A percentile compares a stretch with the other conserved stretches of the same genome.
Conservation (phyloP, 306 rosid species). For the Rosa multiflora region DNA sequence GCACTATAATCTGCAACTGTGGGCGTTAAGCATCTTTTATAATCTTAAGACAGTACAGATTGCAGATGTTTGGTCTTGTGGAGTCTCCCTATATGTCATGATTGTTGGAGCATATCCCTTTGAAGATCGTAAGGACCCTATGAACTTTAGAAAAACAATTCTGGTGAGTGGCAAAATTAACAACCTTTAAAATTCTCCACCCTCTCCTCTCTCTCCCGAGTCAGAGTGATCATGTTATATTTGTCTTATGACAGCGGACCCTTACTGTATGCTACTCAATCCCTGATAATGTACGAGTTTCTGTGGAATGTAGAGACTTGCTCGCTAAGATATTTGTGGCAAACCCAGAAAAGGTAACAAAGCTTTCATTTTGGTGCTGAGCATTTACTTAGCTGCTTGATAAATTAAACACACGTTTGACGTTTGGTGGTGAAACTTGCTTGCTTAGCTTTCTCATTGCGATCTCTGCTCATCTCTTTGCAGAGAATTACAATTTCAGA, state of each 20-base stretch:
- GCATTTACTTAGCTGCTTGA: neutral
- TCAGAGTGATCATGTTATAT: conserved; percentile 4
- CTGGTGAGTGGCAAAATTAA: conserved; percentile 42
- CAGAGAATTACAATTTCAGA: conserved; percentile 82
- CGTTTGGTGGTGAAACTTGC: neutral
- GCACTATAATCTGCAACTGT: neutral
- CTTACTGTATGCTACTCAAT: conserved; percentile 61
- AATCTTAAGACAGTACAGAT: conserved; percentile 38
- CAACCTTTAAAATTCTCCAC: neutral
- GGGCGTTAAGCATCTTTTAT: neutral
- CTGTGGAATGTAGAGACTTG: conserved; percentile 66
- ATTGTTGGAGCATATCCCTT: conserved; percentile 81
- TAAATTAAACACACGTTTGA: neutral
- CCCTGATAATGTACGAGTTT: conserved; percentile 62
- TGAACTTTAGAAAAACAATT: conserved; percentile 61
- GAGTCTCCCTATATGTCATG: conserved; percentile 87
- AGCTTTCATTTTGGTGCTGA: conserved; percentile 1
- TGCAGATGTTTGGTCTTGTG: conserved; percentile 97
- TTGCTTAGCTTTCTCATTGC: neutral
- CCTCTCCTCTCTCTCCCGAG: conserved; percentile 5
- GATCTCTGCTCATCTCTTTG: conserved; percentile 6
- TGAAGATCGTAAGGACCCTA: conserved; percentile 74
- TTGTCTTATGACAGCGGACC: conserved; percentile 56
- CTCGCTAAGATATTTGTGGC: conserved; percentile 72
- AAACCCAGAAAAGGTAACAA: conserved; percentile 61